Base-by-base conservation (phyloP, 2,329 filamentous ascomycete species). In the Hypoxylon sp. region DNA sequence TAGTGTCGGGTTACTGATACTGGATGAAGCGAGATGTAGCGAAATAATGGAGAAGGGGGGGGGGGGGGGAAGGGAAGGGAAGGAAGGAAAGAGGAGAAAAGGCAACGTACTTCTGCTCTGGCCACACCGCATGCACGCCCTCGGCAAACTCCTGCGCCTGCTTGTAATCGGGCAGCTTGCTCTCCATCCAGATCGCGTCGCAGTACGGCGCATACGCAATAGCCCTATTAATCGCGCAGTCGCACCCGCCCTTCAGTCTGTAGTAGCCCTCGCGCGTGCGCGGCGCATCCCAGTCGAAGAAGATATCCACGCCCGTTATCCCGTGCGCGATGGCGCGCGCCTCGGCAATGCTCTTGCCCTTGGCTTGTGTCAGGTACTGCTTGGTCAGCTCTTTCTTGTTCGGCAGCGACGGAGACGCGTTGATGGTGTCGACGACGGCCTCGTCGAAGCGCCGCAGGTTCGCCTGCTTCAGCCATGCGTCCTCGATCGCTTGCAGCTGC, bases 111-210 rank as follows among this genome's bases (percentile, higher is more conserved):
- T 99, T 99, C 82, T 98, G 93, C 84, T 99, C 92, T 0, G 96
- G 96, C 90, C 92, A 98, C 8, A 94, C 93, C 63, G 94, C 92
- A 82, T 98, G 96, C 44, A 99, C 95, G 55, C 96, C 95, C 48
- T 92, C 87, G 33, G 96, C 95, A 76, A 99, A 99, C 79, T 98
- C 92, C 84, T 94, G 89, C 25, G 96, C 96, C 84, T 98, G 96
- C 55, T 87, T 86, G 81, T 86, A 98, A 80, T 98, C 95, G 50
- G 96, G 96, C 73, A 97, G 86, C 85, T 97, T 98, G 84, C 92
- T 95, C 88, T 99, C 96, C 96, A 99, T 99, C 96, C 96, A 99
- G 82, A 99, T 97, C 80, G 97, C 90, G 78, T 98, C 95, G 70
- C 92, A 92, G 83, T 97, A 97, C 1, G 96, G 95, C 0, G 93